Evolutionary conservation across 345 rosid genomes (phyloP), one percentile per base, ranked within the genome.

Genomic region (Camelina sativa): DNA sequence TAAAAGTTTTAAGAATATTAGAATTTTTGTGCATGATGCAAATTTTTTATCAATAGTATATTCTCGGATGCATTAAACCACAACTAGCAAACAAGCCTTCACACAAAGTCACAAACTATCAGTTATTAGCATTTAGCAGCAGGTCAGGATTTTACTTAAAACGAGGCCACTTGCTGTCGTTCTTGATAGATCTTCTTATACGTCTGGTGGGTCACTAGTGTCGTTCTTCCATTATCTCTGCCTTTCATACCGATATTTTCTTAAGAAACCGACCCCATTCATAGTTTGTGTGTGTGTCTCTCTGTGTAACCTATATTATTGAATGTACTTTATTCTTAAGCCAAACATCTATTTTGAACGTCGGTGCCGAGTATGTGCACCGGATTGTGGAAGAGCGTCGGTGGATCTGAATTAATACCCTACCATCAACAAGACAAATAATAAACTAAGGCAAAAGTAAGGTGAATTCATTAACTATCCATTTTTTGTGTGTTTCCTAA

Each of bases 401-500:
- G 60, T 55, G 60, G 60, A 55, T 55, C 60, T 55, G 60, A 55
- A 23, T 54, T 11, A 23, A 55, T 25, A 55, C 38, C 60, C 37
- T 55, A 55, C 60, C 35, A 55, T 13, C 60, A 55, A 55, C 28
- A 55, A 55, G 2, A 54, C 6, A 9, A 51, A 51, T 20, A 25
- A 55, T 55, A 54, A 64, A 30, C 28, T 11, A 50, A 20, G 37
- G 70, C 46, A 65, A 65, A 71, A 50, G 28, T 62, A 38, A 51
- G 62, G 76, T 72, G 69, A 62, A 62, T 62, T 40, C 69, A 72
- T 62, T 62, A 48, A 61, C 11, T 71, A 35, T 23, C 51, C 9
- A 4, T 1, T 20, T 15, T 71, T 30, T 48, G 11, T 48, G 51
- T 46, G 52, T 71, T 57, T 57, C 65, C 20, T 20, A 66, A 51